phyloP scores from a whole-genome alignment of 345 rosid genomes.

The Brassica juncea region DNA sequence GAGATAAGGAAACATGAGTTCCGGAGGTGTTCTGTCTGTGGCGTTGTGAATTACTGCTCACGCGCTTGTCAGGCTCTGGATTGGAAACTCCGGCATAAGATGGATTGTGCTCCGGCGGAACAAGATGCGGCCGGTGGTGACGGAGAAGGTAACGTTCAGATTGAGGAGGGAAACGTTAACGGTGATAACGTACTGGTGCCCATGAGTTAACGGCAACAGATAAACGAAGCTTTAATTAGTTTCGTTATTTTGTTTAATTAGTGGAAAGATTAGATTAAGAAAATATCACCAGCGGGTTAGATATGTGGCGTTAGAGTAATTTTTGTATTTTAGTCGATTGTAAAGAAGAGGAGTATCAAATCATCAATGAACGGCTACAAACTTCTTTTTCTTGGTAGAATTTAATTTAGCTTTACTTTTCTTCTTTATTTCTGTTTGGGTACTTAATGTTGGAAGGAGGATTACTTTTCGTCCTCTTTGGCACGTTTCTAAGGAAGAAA shows the following conservation, averaged over 20 bases:
- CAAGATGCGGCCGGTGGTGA: slow-evolving; percentile 56
- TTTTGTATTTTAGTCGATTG: slow-evolving; percentile 27
- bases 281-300: slow-evolving; percentile 12
- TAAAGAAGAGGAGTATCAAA: slow-evolving; percentile 15
- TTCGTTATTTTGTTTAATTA: not conserved
- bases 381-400: not conserved
- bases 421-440: not conserved
- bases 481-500: not conserved
- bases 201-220: slow-evolving; percentile 42
- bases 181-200: slow-evolving; percentile 34
- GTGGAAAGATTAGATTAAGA: slow-evolving; percentile 2
- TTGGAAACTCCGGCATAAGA: slow-evolving; percentile 90
- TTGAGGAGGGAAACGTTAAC: slow-evolving; percentile 34
- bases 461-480: not conserved
- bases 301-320: slow-evolving; percentile 13
- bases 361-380: slow-evolving; percentile 15
- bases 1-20: slow-evolving; percentile 94
- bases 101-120: slow-evolving; percentile 70
- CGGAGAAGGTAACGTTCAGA: slow-evolving; percentile 48
- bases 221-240: slow-evolving; percentile 15
- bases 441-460: not conserved
- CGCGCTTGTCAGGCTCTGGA: slow-evolving; percentile 97
- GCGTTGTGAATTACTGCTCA: slow-evolving; percentile 90
- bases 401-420: not conserved
- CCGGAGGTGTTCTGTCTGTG: slow-evolving; percentile 91